A percentile compares a stretch with the other conserved stretches of the same genome.
These are phyloP conservation scores for Rhodotorula graminis DNA, from an alignment of 768 basidiomycete species.

Conservation along the genomic window DNA sequence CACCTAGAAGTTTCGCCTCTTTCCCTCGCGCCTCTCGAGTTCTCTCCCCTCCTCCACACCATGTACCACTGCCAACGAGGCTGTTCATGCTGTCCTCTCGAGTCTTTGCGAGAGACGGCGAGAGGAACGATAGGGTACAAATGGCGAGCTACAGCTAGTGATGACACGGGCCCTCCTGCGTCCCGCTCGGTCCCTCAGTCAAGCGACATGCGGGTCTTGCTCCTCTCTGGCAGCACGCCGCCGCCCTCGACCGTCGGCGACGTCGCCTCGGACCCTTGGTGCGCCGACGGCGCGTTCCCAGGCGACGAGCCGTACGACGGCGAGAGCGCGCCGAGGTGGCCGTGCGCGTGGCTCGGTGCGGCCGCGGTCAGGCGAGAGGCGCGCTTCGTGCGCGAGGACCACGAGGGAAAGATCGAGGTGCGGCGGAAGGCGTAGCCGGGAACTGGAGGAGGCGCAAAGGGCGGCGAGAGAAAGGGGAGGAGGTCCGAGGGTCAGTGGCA, in stretches of 20 bases:
- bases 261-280: background rate
- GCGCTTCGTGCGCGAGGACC: background rate
- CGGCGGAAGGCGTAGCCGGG: conserved; percentile 29
- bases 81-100: no score
- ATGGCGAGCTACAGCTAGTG: background rate
- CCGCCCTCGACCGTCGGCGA: background rate
- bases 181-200: conserved; percentile 3
- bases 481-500: background rate
- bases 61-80: no score
- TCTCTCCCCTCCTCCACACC: no score
- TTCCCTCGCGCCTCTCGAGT: no score
- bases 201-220: conserved; percentile 22
- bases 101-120: no score
- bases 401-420: background rate
- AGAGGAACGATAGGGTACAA: background rate
- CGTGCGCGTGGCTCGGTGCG: no score
- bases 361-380: no score
- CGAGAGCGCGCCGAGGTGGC: no score
- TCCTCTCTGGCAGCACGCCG: background rate
- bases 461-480: no score
- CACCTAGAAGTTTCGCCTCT: no score
- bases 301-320: background rate
- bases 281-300: background rate
- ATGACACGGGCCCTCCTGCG: background rate
- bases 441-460: background rate